Percentiles rank a stretch among this genome's conserved stretches.
Conservation (phyloP, 192 early-diverging fungal genomes). For the Entomortierella lignicola region DNA sequence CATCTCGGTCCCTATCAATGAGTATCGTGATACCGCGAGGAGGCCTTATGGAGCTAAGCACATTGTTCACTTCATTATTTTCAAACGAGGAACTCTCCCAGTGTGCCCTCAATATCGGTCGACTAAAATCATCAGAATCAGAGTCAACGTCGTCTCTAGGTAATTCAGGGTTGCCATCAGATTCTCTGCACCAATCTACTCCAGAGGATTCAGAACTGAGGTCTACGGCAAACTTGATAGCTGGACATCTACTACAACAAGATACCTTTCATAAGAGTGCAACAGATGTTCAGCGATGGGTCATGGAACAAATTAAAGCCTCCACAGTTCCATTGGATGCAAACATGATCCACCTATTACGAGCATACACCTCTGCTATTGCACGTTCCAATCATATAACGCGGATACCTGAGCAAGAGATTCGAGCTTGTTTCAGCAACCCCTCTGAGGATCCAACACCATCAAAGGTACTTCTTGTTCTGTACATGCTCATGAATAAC, state of each 20-base stretch:
- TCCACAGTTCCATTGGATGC: constrained; percentile 36
- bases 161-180: not conserved
- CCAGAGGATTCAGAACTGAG: constrained; percentile 14
- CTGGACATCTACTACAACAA: constrained; percentile 29
- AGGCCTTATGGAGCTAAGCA: constrained; percentile 30
- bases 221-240: constrained; percentile 31
- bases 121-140: not conserved
- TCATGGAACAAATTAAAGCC: constrained; percentile 33
- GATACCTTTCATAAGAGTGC: constrained; percentile 34
- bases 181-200: not conserved
- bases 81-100: constrained; percentile 26
- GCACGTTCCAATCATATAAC: constrained; percentile 27
- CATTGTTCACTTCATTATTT: constrained; percentile 24
- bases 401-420: constrained; percentile 36
- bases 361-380: constrained; percentile 32
- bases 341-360: constrained; percentile 48
- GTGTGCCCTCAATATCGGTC: constrained; percentile 36
- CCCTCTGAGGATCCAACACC: constrained; percentile 40
- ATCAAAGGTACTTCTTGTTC: constrained; percentile 31
- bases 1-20: constrained; percentile 38
- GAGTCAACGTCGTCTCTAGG: not conserved
- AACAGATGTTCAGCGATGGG: constrained; percentile 39
- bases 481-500: constrained; percentile 52
- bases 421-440: constrained; percentile 22
- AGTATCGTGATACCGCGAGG: constrained; percentile 28